Evolutionary conservation across 2,329 filamentous ascomycete species (phyloP).

Genomic region (Beauveria pseudobassiana): DNA sequence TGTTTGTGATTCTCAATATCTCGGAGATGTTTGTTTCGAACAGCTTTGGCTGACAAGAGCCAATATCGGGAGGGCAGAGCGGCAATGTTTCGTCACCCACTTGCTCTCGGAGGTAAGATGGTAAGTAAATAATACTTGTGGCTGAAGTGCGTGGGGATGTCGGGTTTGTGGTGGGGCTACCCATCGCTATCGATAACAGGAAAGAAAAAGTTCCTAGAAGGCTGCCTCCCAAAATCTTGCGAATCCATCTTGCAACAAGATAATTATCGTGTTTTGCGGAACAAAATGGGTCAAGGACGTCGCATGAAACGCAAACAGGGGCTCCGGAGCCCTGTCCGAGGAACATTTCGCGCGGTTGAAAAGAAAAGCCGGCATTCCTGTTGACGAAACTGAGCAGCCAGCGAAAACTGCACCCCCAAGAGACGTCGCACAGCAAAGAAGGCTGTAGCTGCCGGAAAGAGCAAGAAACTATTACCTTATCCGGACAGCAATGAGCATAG

Average conservation of each 20-base stretch:
- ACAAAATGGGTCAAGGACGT: conserved; percentile 73
- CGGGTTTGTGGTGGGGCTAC: background rate
- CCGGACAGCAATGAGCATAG: conserved; percentile 14
- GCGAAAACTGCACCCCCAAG: conserved; percentile 60
- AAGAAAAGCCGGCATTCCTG: conserved; percentile 70
- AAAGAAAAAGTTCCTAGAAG: conserved; percentile 1
- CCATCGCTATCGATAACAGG: conserved; percentile 4
- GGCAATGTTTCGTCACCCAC: no score
- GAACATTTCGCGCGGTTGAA: conserved; percentile 71
- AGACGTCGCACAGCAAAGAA: conserved; percentile 28
- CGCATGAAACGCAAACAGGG: conserved; percentile 95
- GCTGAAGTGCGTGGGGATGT: no score
- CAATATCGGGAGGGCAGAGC: no score
- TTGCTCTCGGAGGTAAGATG: no score
- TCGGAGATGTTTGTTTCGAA: no score
- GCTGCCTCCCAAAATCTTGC: background rate
- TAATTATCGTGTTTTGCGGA: background rate
- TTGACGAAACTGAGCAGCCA: conserved; percentile 38
- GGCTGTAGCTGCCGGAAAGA: conserved; percentile 22
- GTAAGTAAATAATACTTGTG: no score
- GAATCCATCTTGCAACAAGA: background rate
- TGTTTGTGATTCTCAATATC: no score
- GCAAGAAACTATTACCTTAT: background rate
- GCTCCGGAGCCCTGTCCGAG: conserved; percentile 77
- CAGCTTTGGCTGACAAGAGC: no score